Percentiles rank a stretch among this genome's conserved stretches.
Evolutionary conservation across 1,284 basidiomycete genomes (phyloP).

Genomic region (Athelia psychrophila): DNA sequence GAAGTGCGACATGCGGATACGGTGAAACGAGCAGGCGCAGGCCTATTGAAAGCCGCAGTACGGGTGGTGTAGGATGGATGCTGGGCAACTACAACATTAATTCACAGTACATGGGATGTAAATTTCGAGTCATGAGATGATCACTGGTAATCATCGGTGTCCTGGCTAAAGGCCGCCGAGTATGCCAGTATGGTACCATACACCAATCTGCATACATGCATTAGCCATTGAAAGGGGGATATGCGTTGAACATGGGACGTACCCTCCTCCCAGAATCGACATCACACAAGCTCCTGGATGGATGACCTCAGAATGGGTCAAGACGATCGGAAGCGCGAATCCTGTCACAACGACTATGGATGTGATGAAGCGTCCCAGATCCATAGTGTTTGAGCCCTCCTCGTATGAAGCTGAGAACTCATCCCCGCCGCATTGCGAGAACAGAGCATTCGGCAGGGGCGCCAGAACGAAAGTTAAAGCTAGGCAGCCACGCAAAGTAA

Average conservation of each 20-base stretch:
- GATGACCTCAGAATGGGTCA: slow-evolving; percentile 92
- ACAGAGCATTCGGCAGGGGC: slow-evolving; percentile 91
- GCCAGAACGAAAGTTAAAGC: slow-evolving; percentile 95
- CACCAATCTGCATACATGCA: slow-evolving; percentile 64
- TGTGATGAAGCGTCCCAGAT: slow-evolving; percentile 92
- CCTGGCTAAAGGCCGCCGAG: slow-evolving; percentile 79
- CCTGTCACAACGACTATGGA: slow-evolving; percentile 89
- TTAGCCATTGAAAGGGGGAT: slow-evolving; percentile 1
- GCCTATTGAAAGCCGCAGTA: slow-evolving; percentile 8
- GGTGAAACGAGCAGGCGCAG: slow-evolving; percentile 5
- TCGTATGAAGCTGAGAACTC: slow-evolving; percentile 76
- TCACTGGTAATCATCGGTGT: slow-evolving; percentile 71
- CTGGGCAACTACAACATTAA: neutral
- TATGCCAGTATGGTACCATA: slow-evolving; percentile 94
- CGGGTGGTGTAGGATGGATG: neutral
- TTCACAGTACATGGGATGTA: neutral
- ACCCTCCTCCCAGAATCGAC: slow-evolving; percentile 93
- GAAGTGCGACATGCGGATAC: slow-evolving; percentile 34
- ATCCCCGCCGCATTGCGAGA: slow-evolving; percentile 80
- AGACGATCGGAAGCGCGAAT: slow-evolving; percentile 88
- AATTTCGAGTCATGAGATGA: neutral
- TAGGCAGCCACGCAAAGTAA: slow-evolving; percentile 28
- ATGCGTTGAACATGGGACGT: slow-evolving; percentile 24
- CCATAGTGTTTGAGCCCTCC: slow-evolving; percentile 60
- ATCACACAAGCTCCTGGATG: slow-evolving; percentile 84